phyloP scores from a whole-genome alignment of 1,284 basidiomycete genomes.

The Leccinum solheimii region DNA sequence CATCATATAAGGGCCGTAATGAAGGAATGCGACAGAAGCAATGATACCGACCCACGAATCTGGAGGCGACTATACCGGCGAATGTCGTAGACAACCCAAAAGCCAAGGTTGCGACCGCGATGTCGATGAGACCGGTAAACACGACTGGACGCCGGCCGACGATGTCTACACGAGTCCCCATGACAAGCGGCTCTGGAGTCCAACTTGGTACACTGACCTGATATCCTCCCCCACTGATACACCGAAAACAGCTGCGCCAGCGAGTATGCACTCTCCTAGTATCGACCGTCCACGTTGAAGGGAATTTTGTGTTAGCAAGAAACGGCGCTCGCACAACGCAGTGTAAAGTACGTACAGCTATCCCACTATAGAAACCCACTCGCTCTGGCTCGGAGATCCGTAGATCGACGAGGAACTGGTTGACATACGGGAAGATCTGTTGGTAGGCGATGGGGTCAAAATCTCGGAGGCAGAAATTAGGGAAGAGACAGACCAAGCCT shows the following conservation, averaged over 20 bases:
- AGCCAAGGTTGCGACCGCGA: slow-evolving; percentile 48
- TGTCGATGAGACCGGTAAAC: slow-evolving; percentile 52
- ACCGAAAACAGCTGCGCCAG: slow-evolving; percentile 60
- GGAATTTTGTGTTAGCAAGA: background rate
- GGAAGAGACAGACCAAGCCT: slow-evolving; percentile 66
- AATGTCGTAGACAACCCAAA: slow-evolving; percentile 59
- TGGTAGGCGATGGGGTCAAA: slow-evolving; percentile 54
- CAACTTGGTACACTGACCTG: slow-evolving; percentile 39
- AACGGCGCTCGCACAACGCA: background rate
- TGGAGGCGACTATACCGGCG: slow-evolving; percentile 34
- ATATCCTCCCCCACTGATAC: slow-evolving; percentile 60
- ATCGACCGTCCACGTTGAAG: background rate
- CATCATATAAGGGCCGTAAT: background rate
- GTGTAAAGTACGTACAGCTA: slow-evolving; percentile 43
- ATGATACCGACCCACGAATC: slow-evolving; percentile 19
- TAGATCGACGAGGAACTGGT: slow-evolving; percentile 58
- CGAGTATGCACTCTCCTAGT: slow-evolving; percentile 61
- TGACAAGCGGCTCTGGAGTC: background rate
- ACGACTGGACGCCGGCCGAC: slow-evolving; percentile 63
- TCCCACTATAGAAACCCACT: slow-evolving; percentile 64
- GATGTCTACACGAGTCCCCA: slow-evolving; percentile 36
- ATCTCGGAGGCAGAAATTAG: background rate
- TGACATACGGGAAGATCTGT: slow-evolving; percentile 61
- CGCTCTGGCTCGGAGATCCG: slow-evolving; percentile 54
- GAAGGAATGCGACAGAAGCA: slow-evolving; percentile 40